Conservation (phyloP, 192 early-diverging fungal species). For the Dissophora globulifera region DNA sequence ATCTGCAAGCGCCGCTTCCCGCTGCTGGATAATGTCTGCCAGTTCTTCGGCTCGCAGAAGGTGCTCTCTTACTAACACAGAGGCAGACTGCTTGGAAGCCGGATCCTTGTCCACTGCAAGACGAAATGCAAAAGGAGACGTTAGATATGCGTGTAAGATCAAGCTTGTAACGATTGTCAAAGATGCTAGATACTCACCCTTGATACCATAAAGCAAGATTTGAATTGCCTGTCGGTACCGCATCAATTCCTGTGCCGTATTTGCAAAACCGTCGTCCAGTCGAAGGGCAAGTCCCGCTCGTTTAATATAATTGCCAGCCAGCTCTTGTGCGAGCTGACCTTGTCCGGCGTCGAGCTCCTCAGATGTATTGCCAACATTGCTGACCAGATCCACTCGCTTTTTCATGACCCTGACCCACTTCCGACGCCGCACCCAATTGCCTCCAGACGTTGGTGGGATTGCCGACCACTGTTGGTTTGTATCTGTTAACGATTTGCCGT, state of each 20-base stretch:
- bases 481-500: conserved; percentile 67
- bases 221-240: conserved; percentile 70
- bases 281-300: conserved; percentile 29
- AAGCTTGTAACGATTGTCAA: neutral
- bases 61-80: conserved; percentile 55
- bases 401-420: conserved; percentile 86
- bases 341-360: conserved; percentile 4
- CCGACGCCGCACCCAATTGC: conserved; percentile 71
- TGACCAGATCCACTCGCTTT: conserved; percentile 60
- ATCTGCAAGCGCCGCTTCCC: conserved; percentile 6
- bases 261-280: conserved; percentile 22
- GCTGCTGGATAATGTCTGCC: conserved; percentile 28
- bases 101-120: conserved; percentile 65
- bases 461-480: conserved; percentile 64
- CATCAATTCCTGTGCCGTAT: conserved; percentile 51
- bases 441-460: conserved; percentile 57
- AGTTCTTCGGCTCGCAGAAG: conserved; percentile 65
- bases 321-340: neutral
- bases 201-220: conserved; percentile 70
- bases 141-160: neutral
- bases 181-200: conserved; percentile 56
- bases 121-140: neutral
- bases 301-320: conserved; percentile 36
- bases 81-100: conserved; percentile 61
- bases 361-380: neutral